Percentiles rank a stretch among this genome's conserved stretches.
These are phyloP conservation scores for Glomus cerebriforme DNA, from an alignment of 192 early-diverging fungal genomes.

Conservation along the genomic window DNA sequence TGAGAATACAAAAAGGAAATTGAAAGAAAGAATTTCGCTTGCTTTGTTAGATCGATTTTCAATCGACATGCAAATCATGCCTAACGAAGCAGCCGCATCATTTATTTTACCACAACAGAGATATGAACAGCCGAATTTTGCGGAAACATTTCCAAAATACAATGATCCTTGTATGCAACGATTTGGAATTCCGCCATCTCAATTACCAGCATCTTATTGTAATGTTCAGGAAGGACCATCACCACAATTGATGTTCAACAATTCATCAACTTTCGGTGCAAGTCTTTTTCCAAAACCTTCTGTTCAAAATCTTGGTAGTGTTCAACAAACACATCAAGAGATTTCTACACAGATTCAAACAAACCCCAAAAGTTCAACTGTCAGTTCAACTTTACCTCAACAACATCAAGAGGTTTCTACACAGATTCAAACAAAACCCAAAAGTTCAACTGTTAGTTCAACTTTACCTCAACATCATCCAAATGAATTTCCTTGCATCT, in stretches of 20 bases:
- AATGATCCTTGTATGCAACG: neutral
- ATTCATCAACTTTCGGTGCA: neutral
- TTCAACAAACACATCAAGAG: neutral
- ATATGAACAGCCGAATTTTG: neutral
- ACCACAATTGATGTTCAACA: neutral
- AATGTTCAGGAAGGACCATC: neutral
- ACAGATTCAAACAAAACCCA: neutral
- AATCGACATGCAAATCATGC: neutral
- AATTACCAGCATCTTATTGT: neutral
- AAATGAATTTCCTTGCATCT: neutral
- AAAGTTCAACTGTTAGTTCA: neutral
- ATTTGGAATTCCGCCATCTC: neutral
- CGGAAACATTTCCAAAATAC: neutral
- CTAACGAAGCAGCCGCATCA: neutral
- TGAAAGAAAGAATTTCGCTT: neutral
- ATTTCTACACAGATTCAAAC: neutral
- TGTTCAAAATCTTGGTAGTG: neutral
- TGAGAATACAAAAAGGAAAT: neutral
- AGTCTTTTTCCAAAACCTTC: neutral
- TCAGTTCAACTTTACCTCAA: neutral
- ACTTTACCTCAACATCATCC: neutral
- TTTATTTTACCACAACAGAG: neutral
- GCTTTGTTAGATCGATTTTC: no score
- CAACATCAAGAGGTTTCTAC: neutral
- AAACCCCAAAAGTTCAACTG: neutral